These are phyloP conservation scores for Trichoderma aggressivum DNA, from an alignment of 2,329 filamentous ascomycete species.

Conservation along the genomic window DNA sequence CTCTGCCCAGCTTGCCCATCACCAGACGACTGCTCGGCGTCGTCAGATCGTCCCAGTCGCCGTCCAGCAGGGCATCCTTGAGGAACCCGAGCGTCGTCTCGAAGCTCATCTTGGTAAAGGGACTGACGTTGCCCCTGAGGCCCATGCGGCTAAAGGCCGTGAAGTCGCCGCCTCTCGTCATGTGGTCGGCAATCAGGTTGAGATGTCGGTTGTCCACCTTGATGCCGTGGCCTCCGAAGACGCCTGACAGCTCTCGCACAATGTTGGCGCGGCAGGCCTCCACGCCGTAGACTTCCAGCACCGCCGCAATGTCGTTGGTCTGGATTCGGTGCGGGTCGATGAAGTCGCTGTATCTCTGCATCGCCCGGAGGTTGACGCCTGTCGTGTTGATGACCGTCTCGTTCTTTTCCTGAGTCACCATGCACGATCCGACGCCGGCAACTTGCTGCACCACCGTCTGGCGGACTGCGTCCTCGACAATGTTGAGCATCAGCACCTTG, in stretches of 20 bases:
- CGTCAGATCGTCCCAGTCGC: conserved; percentile 83
- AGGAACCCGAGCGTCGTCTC: conserved; percentile 95
- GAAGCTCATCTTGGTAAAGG: conserved; percentile 99
- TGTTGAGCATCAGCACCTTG: conserved; percentile 88
- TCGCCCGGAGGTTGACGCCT: conserved; percentile 84
- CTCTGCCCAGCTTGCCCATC: conserved; percentile 73
- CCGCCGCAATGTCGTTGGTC: conserved; percentile 88
- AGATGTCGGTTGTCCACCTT: conserved; percentile 86
- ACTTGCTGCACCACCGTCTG: conserved; percentile 86
- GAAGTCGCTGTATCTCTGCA: conserved; percentile 82
- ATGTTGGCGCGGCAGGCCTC: conserved; percentile 88
- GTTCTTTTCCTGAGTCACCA: conserved; percentile 59
- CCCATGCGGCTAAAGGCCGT: conserved; percentile 91
- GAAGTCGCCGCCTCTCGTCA: conserved; percentile 92
- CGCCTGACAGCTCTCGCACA: conserved; percentile 76
- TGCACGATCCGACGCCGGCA: conserved; percentile 69
- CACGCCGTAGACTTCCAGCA: conserved; percentile 84
- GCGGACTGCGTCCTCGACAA: conserved; percentile 78
- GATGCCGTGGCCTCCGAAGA: conserved; percentile 91
- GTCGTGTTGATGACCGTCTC: conserved; percentile 67
- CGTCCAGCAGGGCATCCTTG: conserved; percentile 84
- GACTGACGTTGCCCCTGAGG: conserved; percentile 76
- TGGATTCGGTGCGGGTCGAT: conserved; percentile 83
- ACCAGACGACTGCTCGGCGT: conserved; percentile 87
- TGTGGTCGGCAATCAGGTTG: conserved; percentile 93